These are phyloP conservation scores for Rhodotorula paludigena DNA, from an alignment of 768 basidiomycete species.

Conservation along the genomic window DNA sequence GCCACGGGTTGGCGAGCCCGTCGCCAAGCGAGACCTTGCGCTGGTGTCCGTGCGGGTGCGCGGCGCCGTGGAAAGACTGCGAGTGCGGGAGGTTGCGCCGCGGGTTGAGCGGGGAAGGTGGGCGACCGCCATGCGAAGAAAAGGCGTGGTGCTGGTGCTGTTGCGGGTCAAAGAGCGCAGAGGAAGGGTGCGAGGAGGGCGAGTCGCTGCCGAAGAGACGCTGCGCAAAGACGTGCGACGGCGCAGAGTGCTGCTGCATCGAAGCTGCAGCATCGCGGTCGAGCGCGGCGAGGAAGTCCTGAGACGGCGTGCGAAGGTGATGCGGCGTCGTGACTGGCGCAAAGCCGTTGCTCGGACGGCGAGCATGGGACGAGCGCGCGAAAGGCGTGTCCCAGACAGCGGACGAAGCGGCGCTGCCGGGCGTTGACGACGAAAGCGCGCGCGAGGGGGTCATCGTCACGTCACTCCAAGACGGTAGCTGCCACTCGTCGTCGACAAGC, in stretches of 20 bases:
- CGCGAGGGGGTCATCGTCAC: conserved; percentile 33
- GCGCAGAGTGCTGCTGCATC: conserved; percentile 3
- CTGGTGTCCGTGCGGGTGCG: background rate
- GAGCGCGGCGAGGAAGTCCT: conserved; percentile 13
- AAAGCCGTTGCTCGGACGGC: background rate
- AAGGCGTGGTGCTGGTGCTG: background rate
- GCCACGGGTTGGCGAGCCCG: conserved; percentile 8
- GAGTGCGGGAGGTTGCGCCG: background rate
- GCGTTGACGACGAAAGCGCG: conserved; percentile 1
- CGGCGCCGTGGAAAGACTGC: background rate
- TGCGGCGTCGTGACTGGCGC: too few relatives aligned
- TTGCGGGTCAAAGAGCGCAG: too few relatives aligned
- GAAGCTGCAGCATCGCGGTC: background rate
- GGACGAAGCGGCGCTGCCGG: background rate
- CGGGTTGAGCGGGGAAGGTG: conserved; percentile 8
- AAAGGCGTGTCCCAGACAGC: conserved; percentile 20
- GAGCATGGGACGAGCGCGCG: background rate
- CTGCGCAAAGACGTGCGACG: conserved; percentile 10
- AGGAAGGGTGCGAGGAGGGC: too few relatives aligned
- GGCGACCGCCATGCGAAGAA: background rate
- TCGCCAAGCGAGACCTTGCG: conserved; percentile 4
- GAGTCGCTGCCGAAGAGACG: conserved; percentile 26
- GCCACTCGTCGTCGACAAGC: conserved; percentile 1
- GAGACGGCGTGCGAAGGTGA: conserved; percentile 8
- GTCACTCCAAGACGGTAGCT: conserved; percentile 7